Evolutionary conservation across 805 yeast species (phyloP), one percentile per base, ranked within the genome.

Genomic region (Kluyveromyces siamensis): DNA sequence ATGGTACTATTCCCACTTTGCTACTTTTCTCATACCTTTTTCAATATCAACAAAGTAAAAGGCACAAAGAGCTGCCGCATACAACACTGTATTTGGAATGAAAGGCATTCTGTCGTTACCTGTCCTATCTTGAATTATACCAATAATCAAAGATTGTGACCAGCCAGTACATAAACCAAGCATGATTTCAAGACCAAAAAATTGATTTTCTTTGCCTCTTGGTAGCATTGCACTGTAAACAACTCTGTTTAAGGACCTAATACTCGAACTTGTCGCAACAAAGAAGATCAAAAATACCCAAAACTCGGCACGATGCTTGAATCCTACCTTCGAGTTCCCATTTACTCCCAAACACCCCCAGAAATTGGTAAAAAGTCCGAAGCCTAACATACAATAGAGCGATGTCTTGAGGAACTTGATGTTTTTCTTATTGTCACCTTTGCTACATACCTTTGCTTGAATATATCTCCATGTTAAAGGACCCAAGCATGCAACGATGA

Each of bases 241-340:
- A 0, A 65, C 60, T 50, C 75, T 58, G 44, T 70, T 69, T 41
- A 71, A 47, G 0, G 70, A 61, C 41, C 75, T 56, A 43, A 71
- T 52, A 1, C 72, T 65, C 6, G 71, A 65, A 10, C 72, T 65
- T 1, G 68, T 44, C 2, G 66, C 57, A 9, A 70, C 59, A 47
- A 66, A 68, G n/a, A 70, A 51, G 0, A 70, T 65, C 42, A 69
- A 73, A 52, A 70, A 66, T 0, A 63, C 25, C 75, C 75, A 72
- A 47, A 71, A 71, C 51, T 72, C 74, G 72, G 73, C 68, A 27
- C 74, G 47, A 45, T 66, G 63, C 49, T 70, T 70, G 59, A 69
- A 70, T 1, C 75, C 74, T 39, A 71, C 58, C n/a, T 41, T 50
- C 0, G 62, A 51, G 5, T 48, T 36, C 2, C 42, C 11, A 37